These are phyloP conservation scores for Coffea eugenioides DNA, from an alignment of 257 asterid genomes.

Conservation along the genomic window DNA sequence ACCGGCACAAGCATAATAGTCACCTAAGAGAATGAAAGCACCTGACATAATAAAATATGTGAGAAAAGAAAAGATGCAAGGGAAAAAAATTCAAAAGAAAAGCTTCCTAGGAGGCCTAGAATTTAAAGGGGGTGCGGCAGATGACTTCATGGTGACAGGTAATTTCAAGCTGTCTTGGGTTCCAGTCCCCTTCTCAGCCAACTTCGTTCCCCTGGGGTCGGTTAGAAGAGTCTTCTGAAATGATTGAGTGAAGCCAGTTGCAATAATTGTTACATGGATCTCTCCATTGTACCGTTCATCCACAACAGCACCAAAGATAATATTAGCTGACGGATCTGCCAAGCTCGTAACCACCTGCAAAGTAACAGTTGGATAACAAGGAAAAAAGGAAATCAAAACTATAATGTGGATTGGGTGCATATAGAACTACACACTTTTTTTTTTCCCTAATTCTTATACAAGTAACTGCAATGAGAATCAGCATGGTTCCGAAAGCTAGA, in stretches of 20 bases:
- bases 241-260: conserved; percentile 92
- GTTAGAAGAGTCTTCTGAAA: conserved; percentile 74
- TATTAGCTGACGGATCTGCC: conserved; percentile 97
- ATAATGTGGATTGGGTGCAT: not conserved
- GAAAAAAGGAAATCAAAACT: not conserved
- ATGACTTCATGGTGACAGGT: conserved; percentile 38
- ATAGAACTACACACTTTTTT: not conserved
- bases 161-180: conserved; percentile 37
- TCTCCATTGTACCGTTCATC: conserved; percentile 92
- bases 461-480: not conserved
- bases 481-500: not conserved
- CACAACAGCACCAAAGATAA: conserved; percentile 98
- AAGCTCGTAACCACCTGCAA: conserved; percentile 92
- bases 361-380: not conserved
- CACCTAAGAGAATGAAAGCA: conserved; percentile 1
- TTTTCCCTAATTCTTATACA: not conserved
- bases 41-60: conserved; percentile 8
- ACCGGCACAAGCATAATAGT: not conserved
- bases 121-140: conserved; percentile 25
- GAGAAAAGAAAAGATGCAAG: not conserved
- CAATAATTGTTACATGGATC: conserved; percentile 93
- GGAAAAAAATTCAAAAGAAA: conserved; percentile 32
- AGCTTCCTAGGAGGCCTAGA: conserved; percentile 41
- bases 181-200: conserved; percentile 37
- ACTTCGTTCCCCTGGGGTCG: conserved; percentile 79